Evolutionary conservation across 2,329 filamentous ascomycete species (phyloP), one percentile per base, ranked within the genome.

Genomic region (Aspergillus tamarii): DNA sequence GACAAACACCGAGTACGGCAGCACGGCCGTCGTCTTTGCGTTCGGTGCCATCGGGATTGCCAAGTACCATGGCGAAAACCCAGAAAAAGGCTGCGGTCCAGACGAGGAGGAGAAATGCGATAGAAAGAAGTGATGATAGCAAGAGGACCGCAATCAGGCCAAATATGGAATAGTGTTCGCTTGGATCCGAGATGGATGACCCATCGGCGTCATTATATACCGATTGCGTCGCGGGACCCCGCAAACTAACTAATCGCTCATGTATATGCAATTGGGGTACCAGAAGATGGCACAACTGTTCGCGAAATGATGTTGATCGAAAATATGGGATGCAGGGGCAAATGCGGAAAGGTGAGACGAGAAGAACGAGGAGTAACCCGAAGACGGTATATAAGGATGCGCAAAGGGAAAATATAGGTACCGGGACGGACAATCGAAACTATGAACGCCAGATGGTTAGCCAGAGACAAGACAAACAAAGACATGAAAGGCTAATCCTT

Each of bases 41-140:
- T 69, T 86, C 85, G 34, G 83, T 84, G 46, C 84, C 84, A 60
- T 87, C 86, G 34, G 87, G 87, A 74, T 89, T 87, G 5, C 87
- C 87, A 56, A 89, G 77, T 12, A 89, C 84, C 69, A 83, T 83
- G 28, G 85, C 82, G 70, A 87, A 88, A 58, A 88, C 77, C 87
- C 87, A 89, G 77, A 89, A 89, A 23, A 81, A 84, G 1, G 85
- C 87, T 0, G 86, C 82, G 0, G 85, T 83, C 87, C 87, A 89
- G 7, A 84, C 82, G 1, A 84, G 83, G 16, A 88, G 73, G 23
- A 86, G 82, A 54, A 88, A 79, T 43, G 83, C 85, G 12, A 88
- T 74, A 59, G 85, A 85, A 56, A 88, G 74, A 45, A 89, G 70
- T 2, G 87, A 85, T 4, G 85, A 85, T 30, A 87, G 74, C 1